Evolutionary conservation across 176 grass and related monocot genomes (phyloP).

Genomic region (Oryza meyeriana): DNA sequence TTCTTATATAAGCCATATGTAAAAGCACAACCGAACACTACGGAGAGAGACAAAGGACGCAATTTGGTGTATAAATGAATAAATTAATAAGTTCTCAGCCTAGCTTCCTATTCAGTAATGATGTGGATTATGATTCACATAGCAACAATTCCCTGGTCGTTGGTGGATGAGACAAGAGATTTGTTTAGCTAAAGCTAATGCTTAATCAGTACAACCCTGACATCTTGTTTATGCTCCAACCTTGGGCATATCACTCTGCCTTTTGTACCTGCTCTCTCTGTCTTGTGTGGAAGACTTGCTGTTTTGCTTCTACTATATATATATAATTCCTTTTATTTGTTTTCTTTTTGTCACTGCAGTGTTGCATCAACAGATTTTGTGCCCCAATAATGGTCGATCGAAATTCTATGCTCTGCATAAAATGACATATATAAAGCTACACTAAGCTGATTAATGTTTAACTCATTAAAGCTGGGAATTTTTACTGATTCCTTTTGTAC

Average conservation of each 20-base stretch:
- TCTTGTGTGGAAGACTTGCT: constrained; percentile 2
- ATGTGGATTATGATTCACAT: constrained; percentile 33
- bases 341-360: background rate
- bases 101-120: background rate
- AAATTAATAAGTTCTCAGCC: background rate
- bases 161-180: constrained; percentile 4
- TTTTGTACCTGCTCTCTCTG: background rate
- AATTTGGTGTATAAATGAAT: background rate
- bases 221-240: background rate
- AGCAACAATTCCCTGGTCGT: background rate
- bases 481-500: background rate
- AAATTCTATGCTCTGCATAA: background rate
- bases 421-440: background rate
- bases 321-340: background rate
- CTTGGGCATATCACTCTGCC: background rate
- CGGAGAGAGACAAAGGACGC: background rate
- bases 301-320: background rate
- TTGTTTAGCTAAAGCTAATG: background rate
- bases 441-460: background rate
- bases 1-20: too few species aligned
- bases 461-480: background rate
- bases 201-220: background rate
- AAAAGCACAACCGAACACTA: too few species aligned
- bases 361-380: background rate
- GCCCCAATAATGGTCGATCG: background rate